phyloP scores from a whole-genome alignment of 225 moss, liverwort and hornwort genomes.

The Straminergon stramineum region DNA sequence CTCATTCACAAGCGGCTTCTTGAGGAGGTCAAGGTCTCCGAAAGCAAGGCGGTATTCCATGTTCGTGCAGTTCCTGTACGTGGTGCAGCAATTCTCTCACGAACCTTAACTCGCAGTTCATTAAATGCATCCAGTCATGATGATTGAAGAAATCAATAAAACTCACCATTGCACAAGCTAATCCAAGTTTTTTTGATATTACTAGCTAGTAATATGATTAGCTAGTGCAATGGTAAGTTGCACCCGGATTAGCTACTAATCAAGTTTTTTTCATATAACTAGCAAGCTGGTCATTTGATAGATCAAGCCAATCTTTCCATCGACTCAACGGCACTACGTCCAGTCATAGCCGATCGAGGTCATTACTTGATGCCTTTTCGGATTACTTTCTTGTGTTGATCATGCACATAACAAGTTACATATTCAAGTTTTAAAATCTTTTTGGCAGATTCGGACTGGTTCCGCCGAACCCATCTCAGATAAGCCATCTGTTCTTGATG shows the following conservation, averaged over 20 bases:
- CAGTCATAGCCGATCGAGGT: not conserved
- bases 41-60: conserved; percentile 56
- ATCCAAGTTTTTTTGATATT: not conserved
- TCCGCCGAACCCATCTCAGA: not conserved
- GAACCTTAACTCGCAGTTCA: not conserved
- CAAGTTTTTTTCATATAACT: not conserved
- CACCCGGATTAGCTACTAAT: too few relatives aligned
- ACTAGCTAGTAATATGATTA: too few relatives aligned
- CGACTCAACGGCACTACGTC: not conserved
- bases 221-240: too few relatives aligned
- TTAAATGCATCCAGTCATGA: not conserved
- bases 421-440: not conserved
- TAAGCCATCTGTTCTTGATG: not conserved
- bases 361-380: not conserved
- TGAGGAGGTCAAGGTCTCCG: conserved; percentile 42
- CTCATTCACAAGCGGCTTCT: conserved; percentile 76
- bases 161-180: not conserved
- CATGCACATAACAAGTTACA: not conserved
- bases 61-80: conserved; percentile 84
- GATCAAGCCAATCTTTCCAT: not conserved
- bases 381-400: not conserved
- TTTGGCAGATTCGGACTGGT: not conserved
- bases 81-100: not conserved
- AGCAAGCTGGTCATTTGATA: not conserved
- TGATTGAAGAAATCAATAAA: not conserved